A percentile compares a stretch with the other conserved stretches of the same genome.
Evolutionary conservation across 768 basidiomycete species (phyloP).

Genomic region (Lactarius pseudohatsudake): DNA sequence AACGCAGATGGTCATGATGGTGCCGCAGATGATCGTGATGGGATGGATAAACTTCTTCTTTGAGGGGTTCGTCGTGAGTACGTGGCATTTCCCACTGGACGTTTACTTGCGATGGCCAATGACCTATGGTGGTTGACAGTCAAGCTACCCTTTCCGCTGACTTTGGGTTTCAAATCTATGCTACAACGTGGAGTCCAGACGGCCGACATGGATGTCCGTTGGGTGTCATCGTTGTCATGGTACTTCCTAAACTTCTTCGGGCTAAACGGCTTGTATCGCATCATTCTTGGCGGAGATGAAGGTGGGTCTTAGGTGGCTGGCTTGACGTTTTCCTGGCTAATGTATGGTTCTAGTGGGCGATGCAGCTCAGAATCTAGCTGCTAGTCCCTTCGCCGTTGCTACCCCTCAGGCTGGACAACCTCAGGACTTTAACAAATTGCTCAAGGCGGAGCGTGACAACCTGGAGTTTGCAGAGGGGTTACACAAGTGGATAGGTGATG

Average conservation of each 20-base stretch:
- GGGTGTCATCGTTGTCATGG: conserved; percentile 99
- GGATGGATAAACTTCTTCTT: conserved; percentile 99
- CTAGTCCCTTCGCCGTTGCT: conserved; percentile 62
- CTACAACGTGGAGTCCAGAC: conserved; percentile 95
- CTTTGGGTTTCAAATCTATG: conserved; percentile 97
- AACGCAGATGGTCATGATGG: conserved; percentile 99
- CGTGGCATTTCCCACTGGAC: conserved; percentile 35
- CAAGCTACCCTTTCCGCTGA: conserved; percentile 95
- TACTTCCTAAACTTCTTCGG: conserved; percentile 99
- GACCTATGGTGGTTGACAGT: conserved; percentile 48
- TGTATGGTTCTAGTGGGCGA: conserved; percentile 60
- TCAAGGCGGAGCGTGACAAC: conserved; percentile 90
- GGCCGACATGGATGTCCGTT: conserved; percentile 95
- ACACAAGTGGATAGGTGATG: conserved; percentile 80
- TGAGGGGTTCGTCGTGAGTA: conserved; percentile 96
- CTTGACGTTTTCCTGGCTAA: conserved; percentile 28
- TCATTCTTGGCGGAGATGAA: conserved; percentile 88
- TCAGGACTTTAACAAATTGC: conserved; percentile 87
- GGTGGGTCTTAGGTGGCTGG: conserved; percentile 48
- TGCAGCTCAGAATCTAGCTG: conserved; percentile 69
- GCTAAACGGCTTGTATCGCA: conserved; percentile 90
- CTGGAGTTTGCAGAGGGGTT: conserved; percentile 87
- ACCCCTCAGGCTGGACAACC: conserved; percentile 51
- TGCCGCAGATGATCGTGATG: conserved; percentile 98
- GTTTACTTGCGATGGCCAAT: conserved; percentile 3